Conservation (phyloP, 2,329 filamentous ascomycete genomes). For the Thyridium curvatum region DNA sequence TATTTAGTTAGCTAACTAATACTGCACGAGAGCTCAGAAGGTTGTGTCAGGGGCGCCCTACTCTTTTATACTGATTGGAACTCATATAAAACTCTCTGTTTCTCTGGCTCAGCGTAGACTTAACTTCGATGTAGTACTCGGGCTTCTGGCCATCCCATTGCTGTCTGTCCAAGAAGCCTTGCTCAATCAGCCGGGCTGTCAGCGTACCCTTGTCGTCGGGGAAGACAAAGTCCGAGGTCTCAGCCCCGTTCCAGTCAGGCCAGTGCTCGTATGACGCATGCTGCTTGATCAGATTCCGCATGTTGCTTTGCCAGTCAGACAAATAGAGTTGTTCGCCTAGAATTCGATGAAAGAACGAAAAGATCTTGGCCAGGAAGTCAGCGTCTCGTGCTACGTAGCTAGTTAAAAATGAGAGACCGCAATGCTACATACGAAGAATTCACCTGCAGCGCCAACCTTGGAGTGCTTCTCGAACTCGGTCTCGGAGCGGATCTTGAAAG, state of each 20-base stretch:
- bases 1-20: no score
- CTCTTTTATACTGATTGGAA: constrained; percentile 32
- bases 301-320: constrained; percentile 38
- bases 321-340: no score
- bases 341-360: no score
- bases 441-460: no score
- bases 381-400: no score
- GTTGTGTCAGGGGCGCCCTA: constrained; percentile 21
- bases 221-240: constrained; percentile 43
- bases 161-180: constrained; percentile 19
- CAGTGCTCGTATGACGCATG: constrained; percentile 34
- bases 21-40: no score
- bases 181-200: constrained; percentile 24
- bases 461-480: no score
- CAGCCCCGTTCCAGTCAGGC: constrained; percentile 27
- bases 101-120: constrained; percentile 32
- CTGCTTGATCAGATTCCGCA: constrained; percentile 29
- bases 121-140: constrained; percentile 44
- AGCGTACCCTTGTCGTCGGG: constrained; percentile 24
- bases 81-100: constrained; percentile 40
- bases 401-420: no score
- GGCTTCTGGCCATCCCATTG: constrained; percentile 20
- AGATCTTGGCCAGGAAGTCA: no score
- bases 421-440: no score
- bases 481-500: no score